phyloP scores from a whole-genome alignment of 2,329 filamentous ascomycete species.

The Pseudocercospora fuligena region DNA sequence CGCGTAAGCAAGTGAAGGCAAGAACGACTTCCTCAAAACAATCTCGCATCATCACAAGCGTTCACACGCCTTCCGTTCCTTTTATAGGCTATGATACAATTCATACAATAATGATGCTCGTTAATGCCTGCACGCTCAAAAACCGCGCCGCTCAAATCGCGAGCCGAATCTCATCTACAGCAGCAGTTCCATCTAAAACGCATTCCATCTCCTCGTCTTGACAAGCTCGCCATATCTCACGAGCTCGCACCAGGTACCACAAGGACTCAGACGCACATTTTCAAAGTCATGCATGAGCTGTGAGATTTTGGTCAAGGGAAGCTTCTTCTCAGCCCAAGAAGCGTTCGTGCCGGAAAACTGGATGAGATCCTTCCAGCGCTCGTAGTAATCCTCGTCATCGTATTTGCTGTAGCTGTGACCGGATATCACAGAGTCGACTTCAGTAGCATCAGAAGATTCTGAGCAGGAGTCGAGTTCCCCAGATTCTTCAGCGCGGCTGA shows the following conservation, averaged over 20 bases:
- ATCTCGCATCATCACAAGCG: background rate
- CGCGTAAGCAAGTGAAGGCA: background rate
- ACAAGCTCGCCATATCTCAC: background rate
- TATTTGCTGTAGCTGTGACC: background rate
- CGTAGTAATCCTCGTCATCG: background rate
- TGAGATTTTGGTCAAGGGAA: background rate
- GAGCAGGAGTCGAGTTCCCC: background rate
- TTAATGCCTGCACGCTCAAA: slow-evolving; percentile 3
- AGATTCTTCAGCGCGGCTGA: background rate
- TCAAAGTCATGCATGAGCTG: background rate
- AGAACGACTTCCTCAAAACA: background rate
- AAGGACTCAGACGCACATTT: background rate
- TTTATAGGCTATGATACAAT: slow-evolving; percentile 11
- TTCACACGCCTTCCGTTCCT: background rate
- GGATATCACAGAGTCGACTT: background rate
- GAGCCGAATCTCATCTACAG: background rate
- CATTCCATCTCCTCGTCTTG: background rate
- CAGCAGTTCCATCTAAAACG: background rate
- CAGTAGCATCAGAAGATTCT: background rate
- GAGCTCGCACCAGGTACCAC: background rate
- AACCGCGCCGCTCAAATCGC: background rate
- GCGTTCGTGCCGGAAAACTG: background rate
- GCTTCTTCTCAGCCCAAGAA: background rate
- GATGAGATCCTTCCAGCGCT: background rate
- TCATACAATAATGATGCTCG: slow-evolving; percentile 10